Evolutionary conservation across 2,329 filamentous ascomycete species (phyloP), one percentile per base, ranked within the genome.

Genomic region (Penicillium sp.): DNA sequence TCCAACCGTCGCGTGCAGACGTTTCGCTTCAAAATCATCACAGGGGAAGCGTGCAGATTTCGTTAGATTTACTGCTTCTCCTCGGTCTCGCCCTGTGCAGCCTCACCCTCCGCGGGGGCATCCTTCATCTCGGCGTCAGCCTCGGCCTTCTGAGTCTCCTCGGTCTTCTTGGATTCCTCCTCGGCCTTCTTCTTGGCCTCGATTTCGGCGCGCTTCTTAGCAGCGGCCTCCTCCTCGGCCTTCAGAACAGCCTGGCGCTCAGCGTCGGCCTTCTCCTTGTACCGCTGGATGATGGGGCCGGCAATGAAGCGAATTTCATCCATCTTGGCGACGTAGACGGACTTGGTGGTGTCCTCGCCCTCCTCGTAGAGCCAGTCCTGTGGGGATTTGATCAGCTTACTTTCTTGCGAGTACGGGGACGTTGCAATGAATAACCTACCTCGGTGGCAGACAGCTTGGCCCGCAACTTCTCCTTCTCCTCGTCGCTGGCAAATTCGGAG

Each of bases 361-460:
- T 97, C 93, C 39, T 96, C 91, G 69, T 97, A 97, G 47, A 98
- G 78, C 93, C 93, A 98, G 64, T 98, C 90, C 91, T 97, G 51
- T 2, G 29, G n/a, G 7, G 10, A 31, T 2, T 13, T 31, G 41
- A 50, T 62, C 42, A 58, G 54, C n/a, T n/a, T 50, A 46, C 11
- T 9, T 27, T 9, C 5, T 27, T n/a, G 25, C 5, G 11, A 27
- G 25, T 6, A 4, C 4, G 15, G 17, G 10, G 11, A 32, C 17
- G 33, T 20, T 11, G 34, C 13, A 28, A 34, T 9, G 13, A 5
- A 7, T 17, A n/a, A 37, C 86, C 74, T 79, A 96, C 91, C 85
- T 97, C 90, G 54, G 78, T 82, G 43, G 81, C 73, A 60, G 87
- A 86, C 48, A 96, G 83, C 78, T 93, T 94, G 37, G 80, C 77